Evolutionary conservation across 352 stramenopile species (phyloP).

Genomic region (Globisporangium emineosum): DNA sequence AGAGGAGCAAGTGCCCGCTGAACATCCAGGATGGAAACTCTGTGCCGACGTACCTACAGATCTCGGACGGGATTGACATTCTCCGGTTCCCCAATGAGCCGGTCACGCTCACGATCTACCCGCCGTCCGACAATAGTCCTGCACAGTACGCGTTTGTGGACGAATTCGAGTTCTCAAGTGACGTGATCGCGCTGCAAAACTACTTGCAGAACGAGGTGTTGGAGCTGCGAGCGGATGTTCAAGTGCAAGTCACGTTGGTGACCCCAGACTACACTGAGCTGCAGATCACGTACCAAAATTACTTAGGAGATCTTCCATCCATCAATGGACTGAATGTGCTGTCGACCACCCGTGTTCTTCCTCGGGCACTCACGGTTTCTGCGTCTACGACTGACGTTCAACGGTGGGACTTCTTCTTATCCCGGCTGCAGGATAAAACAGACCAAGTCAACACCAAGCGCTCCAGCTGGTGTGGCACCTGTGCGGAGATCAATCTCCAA

Average conservation of each 20-base stretch:
- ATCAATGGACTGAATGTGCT: slow-evolving; percentile 1
- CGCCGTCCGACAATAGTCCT: not conserved
- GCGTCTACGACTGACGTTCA: not conserved
- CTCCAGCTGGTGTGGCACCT: not conserved
- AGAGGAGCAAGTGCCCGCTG: slow-evolving; percentile 9
- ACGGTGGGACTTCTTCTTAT: slow-evolving; percentile 2
- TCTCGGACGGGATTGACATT: slow-evolving; percentile 1
- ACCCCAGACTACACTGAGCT: not conserved
- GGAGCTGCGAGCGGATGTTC: slow-evolving; percentile 1
- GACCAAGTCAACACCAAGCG: not conserved
- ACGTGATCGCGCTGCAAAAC: not conserved
- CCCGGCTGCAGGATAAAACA: not conserved
- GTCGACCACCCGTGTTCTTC: not conserved
- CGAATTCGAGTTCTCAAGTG: slow-evolving; percentile 5
- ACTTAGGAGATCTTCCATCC: slow-evolving; percentile 8
- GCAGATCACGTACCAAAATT: slow-evolving; percentile 9
- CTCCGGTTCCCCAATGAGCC: slow-evolving; percentile 1
- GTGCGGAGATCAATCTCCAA: not conserved
- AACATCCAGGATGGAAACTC: slow-evolving; percentile 1
- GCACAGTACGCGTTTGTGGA: not conserved
- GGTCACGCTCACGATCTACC: slow-evolving; percentile 3
- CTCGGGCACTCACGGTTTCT: not conserved
- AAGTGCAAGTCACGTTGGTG: not conserved
- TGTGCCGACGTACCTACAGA: slow-evolving; percentile 3
- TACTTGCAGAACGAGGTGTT: slow-evolving; percentile 7